A percentile compares a stretch with the other conserved stretches of the same genome.
phyloP scores from a whole-genome alignment of 768 basidiomycete genomes.

The Tylopilus sp. region DNA sequence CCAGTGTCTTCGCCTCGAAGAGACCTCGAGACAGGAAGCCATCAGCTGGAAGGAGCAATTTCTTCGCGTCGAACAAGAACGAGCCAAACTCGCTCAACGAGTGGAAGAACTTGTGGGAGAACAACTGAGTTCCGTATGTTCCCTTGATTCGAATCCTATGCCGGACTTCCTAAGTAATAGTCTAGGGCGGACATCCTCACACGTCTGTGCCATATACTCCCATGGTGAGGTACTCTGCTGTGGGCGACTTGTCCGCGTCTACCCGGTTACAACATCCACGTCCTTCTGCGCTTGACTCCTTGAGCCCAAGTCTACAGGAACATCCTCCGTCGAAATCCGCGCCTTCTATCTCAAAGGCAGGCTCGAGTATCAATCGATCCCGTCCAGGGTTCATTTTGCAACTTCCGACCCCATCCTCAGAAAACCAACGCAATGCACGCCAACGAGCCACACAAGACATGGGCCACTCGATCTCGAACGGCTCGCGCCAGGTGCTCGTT shows the following conservation, averaged over 20 bases:
- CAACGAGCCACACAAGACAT: conserved; percentile 16
- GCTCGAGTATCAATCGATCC: conserved; percentile 4
- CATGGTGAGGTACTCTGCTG: conserved; percentile 22
- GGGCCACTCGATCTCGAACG: conserved; percentile 2
- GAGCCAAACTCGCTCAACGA: conserved; percentile 52
- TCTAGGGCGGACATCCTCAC: conserved; percentile 15
- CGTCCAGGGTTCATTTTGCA: conserved; percentile 15
- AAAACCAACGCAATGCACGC: conserved; percentile 26
- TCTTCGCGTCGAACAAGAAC: conserved; percentile 67
- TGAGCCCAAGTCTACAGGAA: conserved; percentile 29
- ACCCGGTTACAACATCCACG: conserved; percentile 15
- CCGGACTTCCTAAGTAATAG: not conserved
- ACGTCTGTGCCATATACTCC: conserved; percentile 34
- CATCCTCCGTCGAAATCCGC: conserved; percentile 31
- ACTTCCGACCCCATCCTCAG: conserved; percentile 31
- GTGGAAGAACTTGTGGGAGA: conserved; percentile 59
- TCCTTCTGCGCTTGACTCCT: conserved; percentile 16
- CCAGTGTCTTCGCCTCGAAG: conserved; percentile 49
- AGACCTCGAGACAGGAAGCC: conserved; percentile 46
- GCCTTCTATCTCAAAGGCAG: conserved; percentile 26
- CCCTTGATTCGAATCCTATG: not conserved
- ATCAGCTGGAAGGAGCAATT: conserved; percentile 81
- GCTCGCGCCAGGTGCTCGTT: conserved; percentile 38
- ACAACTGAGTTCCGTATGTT: conserved; percentile 40
- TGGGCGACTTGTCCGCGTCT: conserved; percentile 30